phyloP scores from a whole-genome alignment of 1,284 basidiomycete species.

The Cutaneotrichosporon arboriforme region DNA sequence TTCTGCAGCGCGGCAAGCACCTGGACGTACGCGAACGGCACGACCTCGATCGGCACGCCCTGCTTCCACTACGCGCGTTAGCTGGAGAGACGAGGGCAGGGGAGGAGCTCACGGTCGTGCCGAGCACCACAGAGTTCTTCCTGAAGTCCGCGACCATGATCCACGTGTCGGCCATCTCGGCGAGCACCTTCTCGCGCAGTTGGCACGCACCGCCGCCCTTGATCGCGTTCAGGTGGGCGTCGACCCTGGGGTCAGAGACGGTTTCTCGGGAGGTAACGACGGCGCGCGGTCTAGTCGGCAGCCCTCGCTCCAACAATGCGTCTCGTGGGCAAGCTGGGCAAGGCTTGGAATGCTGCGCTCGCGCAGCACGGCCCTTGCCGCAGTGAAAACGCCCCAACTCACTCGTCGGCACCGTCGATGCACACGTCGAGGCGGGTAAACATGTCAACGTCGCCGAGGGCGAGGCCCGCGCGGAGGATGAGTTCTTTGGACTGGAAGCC shows the following conservation, averaged over 20 bases:
- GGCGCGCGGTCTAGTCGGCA: too few species aligned
- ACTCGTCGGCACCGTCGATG: constrained; percentile 97
- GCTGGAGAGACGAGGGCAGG: not conserved
- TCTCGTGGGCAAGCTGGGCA: not conserved
- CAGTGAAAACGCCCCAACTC: too few species aligned
- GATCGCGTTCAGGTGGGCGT: constrained; percentile 82
- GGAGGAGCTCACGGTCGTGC: constrained; percentile 63
- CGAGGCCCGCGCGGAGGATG: constrained; percentile 74
- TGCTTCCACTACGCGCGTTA: constrained; percentile 65
- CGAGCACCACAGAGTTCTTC: constrained; percentile 79
- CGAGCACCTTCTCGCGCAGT: constrained; percentile 91
- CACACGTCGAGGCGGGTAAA: constrained; percentile 89
- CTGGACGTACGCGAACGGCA: constrained; percentile 89
- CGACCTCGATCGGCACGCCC: constrained; percentile 93
- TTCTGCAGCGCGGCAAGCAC: constrained; percentile 63
- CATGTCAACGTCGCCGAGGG: constrained; percentile 86
- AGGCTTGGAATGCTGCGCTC: too few species aligned
- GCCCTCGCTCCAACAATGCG: too few species aligned
- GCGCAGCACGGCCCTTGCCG: not conserved
- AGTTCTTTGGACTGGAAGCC: constrained; percentile 90
- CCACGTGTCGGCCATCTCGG: constrained; percentile 92
- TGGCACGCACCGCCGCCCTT: constrained; percentile 98
- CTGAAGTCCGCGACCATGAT: constrained; percentile 93
- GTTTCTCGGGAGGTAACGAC: not conserved
- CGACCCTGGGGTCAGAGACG: constrained; percentile 58